Percentiles rank a stretch among this genome's conserved stretches.
These are phyloP conservation scores for Echeveria elegans DNA, from an alignment of 164 flowering plant species.

Conservation along the genomic window DNA sequence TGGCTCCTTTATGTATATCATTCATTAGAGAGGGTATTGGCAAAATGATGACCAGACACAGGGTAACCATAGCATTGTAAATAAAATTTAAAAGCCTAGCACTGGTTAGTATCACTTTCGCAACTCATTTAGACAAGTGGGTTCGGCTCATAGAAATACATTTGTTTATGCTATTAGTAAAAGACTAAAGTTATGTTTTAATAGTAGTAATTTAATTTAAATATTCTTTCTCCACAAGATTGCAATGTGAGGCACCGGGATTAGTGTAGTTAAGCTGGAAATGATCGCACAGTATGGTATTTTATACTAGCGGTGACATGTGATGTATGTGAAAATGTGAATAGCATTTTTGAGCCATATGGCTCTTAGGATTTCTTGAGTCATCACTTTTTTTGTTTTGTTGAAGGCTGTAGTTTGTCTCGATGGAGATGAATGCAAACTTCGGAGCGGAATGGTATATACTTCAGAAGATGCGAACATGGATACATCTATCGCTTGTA, in stretches of 20 bases:
- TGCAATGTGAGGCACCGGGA: not conserved
- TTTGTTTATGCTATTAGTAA: not conserved
- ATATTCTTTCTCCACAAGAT: not conserved
- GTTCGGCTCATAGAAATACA: not conserved
- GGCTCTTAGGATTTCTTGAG: too few relatives aligned
- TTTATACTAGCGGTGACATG: not conserved
- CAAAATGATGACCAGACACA: not conserved
- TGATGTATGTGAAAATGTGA: not conserved
- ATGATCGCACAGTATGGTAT: not conserved
- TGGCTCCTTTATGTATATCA: not conserved
- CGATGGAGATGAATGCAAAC: slow-evolving; percentile 93
- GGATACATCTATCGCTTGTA: slow-evolving; percentile 98
- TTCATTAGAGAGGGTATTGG: not conserved
- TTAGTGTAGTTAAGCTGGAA: not conserved
- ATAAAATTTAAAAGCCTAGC: not conserved
- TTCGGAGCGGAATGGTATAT: slow-evolving; percentile 44
- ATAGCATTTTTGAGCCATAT: too few relatives aligned
- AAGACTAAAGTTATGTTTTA: not conserved
- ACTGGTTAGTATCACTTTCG: not conserved
- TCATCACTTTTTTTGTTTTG: too few relatives aligned
- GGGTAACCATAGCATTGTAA: not conserved
- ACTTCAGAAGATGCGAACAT: slow-evolving; percentile 47
- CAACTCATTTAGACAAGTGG: not conserved
- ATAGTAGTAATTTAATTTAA: not conserved
- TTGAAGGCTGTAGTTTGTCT: slow-evolving; percentile 95